A percentile compares a stretch with the other conserved stretches of the same genome.
These are phyloP conservation scores for Zoysia japonica DNA, from an alignment of 176 grass and related monocot genomes.

Conservation along the genomic window DNA sequence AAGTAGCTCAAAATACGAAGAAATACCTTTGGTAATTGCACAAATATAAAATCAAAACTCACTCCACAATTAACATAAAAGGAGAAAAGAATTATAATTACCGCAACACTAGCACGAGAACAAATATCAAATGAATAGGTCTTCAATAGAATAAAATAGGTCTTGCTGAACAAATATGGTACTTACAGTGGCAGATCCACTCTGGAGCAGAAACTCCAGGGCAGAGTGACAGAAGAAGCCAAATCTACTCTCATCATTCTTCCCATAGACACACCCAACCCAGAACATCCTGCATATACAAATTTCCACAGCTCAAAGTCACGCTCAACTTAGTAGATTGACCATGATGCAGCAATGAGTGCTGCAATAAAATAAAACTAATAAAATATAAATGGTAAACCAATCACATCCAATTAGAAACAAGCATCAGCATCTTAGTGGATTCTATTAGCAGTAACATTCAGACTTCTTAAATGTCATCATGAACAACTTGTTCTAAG, in stretches of 20 bases:
- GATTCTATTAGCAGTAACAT: not conserved
- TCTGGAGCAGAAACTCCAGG: slow-evolving; percentile 86
- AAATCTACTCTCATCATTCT: slow-evolving; percentile 82
- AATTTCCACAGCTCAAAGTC: not conserved
- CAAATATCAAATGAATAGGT: not conserved
- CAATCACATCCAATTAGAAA: not conserved
- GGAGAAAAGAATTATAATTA: not conserved
- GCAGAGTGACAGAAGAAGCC: slow-evolving; percentile 93
- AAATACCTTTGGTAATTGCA: slow-evolving; percentile 8
- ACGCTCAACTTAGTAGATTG: slow-evolving; percentile 20
- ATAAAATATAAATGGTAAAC: slow-evolving; percentile 1
- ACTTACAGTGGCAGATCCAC: slow-evolving; percentile 74
- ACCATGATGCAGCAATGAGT: not conserved
- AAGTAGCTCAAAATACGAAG: not conserved
- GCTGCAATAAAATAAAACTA: not conserved
- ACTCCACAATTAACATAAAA: not conserved
- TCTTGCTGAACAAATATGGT: not conserved
- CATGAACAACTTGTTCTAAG: slow-evolving; percentile 9
- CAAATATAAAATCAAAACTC: not conserved
- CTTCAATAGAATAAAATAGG: not conserved
- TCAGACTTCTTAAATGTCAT: slow-evolving; percentile 10
- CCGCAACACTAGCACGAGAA: not conserved
- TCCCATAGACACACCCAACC: slow-evolving; percentile 89
- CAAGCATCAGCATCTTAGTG: slow-evolving; percentile 4
- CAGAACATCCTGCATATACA: slow-evolving; percentile 82